Conservation (phyloP, 352 stramenopile genomes). For the Globisporangium heterothallicum region DNA sequence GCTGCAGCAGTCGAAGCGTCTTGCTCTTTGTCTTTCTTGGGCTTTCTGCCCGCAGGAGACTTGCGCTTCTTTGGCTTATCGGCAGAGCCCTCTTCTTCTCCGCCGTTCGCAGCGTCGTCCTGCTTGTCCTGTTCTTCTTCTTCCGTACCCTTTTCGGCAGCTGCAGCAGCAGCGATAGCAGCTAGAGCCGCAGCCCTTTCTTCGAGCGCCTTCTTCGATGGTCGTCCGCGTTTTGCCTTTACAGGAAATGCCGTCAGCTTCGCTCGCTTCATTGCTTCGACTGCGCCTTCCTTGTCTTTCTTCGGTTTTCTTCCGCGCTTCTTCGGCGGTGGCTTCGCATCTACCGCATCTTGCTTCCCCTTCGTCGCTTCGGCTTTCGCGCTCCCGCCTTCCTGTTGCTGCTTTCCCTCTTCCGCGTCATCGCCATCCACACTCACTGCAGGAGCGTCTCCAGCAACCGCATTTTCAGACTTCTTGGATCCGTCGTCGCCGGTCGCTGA, state of each 20-base stretch:
- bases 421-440: conserved; percentile 2
- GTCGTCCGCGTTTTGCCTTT: conserved; percentile 6
- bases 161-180: neutral
- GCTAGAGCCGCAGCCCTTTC: neutral
- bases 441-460: neutral
- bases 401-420: neutral
- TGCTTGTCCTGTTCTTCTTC: neutral
- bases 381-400: neutral
- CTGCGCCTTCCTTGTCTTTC: conserved; percentile 15
- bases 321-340: conserved; percentile 15
- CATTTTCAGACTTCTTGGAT: conserved; percentile 1
- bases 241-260: neutral
- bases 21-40: conserved; percentile 11
- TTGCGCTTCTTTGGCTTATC: conserved; percentile 20
- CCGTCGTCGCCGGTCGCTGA: conserved; percentile 1
- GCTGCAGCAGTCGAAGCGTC: neutral
- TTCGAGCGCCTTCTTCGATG: conserved; percentile 1
- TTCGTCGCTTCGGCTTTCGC: neutral
- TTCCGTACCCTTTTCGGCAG: neutral
- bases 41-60: conserved; percentile 8
- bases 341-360: conserved; percentile 2
- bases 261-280: neutral
- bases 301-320: conserved; percentile 24
- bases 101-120: neutral
- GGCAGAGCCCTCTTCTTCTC: neutral